Base-by-base conservation (phyloP, 2,329 filamentous ascomycete species). In the Arachnomyces sp. region DNA sequence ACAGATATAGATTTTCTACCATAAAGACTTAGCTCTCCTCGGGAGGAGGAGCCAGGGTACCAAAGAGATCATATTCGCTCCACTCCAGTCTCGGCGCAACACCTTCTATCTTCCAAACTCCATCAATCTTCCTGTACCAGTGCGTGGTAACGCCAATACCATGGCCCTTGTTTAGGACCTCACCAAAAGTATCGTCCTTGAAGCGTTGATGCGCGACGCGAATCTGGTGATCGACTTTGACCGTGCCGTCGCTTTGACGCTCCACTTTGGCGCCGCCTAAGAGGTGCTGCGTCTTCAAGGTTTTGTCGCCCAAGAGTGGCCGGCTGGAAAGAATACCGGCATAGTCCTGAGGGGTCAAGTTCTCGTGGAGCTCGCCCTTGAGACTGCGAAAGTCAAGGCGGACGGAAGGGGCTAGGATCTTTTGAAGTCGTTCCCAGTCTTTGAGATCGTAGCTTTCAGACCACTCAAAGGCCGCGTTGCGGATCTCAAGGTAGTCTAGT, bases 211-310 rank as follows among this genome's bases (percentile, higher is more conserved):
- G 77, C 2, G 76, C 74, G 28, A 77, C 76, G 31, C 77, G 73
- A 36, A 79, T 60, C 62, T 79, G 76, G 58, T 78, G 74, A 53
- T 73, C 67, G n/a, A 76, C 76, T 42, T 77, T 61, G 36, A 77
- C 69, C 54, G 77, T 70, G n/a, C 67, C 73, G 43, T 77, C 74
- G 2, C 70, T 74, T 30, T 77, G 56, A 48, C 68, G 71, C 54
- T 76, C 68, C 72, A 72, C 81, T 58, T 72, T 72, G 13, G 71
- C 70, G 28, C 67, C 71, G 38, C 77, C 76, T 50, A 81, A 72
- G 52, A 81, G 73, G 61, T 82, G 79, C 58, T 82, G 79, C 5
- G 78, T 82, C 59, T 73, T 74, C 42, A 82, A 65, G 14, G 74
- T 68, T 28, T 71, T 71, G 61, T 81, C 74, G 44, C 79, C 77